Conservation (phyloP, 192 early-diverging fungal species). For the Rhizophagus clarus region DNA sequence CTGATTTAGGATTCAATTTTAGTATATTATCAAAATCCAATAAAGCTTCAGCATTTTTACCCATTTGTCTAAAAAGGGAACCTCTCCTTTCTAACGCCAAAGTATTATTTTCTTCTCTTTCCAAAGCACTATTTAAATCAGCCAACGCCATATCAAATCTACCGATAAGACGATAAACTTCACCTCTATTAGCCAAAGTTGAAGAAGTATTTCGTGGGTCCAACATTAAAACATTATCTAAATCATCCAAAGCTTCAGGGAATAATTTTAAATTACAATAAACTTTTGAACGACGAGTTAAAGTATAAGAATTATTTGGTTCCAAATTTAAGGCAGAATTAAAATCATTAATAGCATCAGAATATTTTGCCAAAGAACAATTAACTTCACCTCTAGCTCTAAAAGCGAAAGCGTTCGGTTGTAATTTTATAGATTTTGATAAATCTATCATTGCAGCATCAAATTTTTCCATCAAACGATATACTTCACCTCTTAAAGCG, state of each 20-base stretch:
- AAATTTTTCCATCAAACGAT: neutral
- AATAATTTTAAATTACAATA: neutral
- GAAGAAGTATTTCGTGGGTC: constrained; percentile 1
- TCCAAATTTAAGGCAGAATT: constrained; percentile 11
- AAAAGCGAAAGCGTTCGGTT: constrained; percentile 4
- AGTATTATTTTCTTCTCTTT: neutral
- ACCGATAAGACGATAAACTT: constrained; percentile 17
- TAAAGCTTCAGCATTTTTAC: neutral
- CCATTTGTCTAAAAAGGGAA: neutral
- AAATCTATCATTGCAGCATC: constrained; percentile 5
- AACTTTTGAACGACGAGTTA: constrained; percentile 10
- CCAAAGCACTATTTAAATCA: constrained; percentile 11
- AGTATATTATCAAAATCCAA: constrained; percentile 2
- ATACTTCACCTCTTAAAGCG: constrained; percentile 1
- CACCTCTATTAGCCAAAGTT: constrained; percentile 19
- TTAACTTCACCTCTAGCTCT: neutral
- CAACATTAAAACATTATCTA: neutral
- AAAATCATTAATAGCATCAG: constrained; percentile 3
- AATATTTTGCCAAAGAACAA: neutral
- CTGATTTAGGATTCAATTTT: neutral
- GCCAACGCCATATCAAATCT: neutral
- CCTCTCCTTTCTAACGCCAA: constrained; percentile 7
- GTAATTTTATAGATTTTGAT: neutral
- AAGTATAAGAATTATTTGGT: neutral
- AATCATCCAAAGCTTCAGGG: constrained; percentile 7